Base-by-base conservation (phyloP, 2,329 filamentous ascomycete species). In the Anthostomella pinea region DNA sequence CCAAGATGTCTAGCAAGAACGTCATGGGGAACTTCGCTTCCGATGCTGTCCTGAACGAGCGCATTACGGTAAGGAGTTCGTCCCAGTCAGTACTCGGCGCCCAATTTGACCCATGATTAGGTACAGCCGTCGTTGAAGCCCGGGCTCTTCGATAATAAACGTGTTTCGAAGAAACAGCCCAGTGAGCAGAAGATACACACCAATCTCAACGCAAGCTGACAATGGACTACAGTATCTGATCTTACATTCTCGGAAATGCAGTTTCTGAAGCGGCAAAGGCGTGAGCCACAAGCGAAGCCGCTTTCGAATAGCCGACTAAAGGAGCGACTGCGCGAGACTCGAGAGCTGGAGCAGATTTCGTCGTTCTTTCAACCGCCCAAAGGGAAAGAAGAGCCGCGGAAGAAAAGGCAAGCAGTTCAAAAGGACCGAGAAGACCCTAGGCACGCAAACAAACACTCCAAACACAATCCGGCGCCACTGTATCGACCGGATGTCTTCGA, bases 1-100 rank as follows among this genome's bases (percentile, higher is more conserved):
- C 35, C 9, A 41, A 65, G 22, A 51, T 54, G 5, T 64, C 64
- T 1, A 57, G 66, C 10, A 66, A 65, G 35, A 69, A 73, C 25
- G 63, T 81, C 6, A 72, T 80, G 57, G 58, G 67, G 6, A 72
- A 72, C 14, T 85, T 83, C 43, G 62, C 62, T 9, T 80, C 79
- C 1, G 57, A 68, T 3, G 72, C 71, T 33, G 68, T 84, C 26
- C 57, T 68, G 8, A 66, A 67, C 31, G 60, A 67, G n/a, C 68
- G 73, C 8, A 59, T 79, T 34, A 79, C 75, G 11, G 76, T 79
- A 54, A 49, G 66, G 33, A 10, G 26, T 17, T 27, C n/a, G 14
- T 13, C 25, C 13, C 13, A 27, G 9, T 16, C 13, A 28, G 13
- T 6, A 2, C 20, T 10, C 26, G 13, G 22, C 15, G 14, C 30